Percentiles rank a stretch among this genome's conserved stretches.
These are phyloP conservation scores for Heterobasidion annosum DNA, from an alignment of 1,284 basidiomycete species.

Conservation along the genomic window DNA sequence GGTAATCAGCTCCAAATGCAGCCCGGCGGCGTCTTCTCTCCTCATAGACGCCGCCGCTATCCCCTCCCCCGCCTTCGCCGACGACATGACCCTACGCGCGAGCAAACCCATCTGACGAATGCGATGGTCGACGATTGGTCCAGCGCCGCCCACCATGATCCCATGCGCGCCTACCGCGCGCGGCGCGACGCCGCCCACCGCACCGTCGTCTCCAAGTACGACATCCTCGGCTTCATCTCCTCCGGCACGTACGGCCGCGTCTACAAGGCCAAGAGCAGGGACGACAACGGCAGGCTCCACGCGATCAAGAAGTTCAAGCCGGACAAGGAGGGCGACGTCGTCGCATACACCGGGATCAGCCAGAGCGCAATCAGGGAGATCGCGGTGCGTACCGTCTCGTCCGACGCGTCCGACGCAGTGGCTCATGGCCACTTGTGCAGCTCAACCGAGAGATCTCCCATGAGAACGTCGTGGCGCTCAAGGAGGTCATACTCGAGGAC, in stretches of 20 bases:
- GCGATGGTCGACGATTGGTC: conserved; percentile 12
- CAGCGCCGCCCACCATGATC: conserved; percentile 28
- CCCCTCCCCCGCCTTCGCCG: no score
- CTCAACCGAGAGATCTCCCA: conserved; percentile 92
- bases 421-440: conserved; percentile 27
- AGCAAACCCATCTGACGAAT: neutral
- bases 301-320: conserved; percentile 99
- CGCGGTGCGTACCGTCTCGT: conserved; percentile 47
- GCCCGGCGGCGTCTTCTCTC: no score
- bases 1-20: no score
- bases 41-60: no score
- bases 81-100: no score
- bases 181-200: conserved; percentile 65
- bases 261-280: conserved; percentile 87
- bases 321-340: conserved; percentile 92
- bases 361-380: conserved; percentile 97
- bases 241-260: conserved; percentile 97
- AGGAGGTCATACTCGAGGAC: conserved; percentile 95
- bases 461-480: conserved; percentile 85
- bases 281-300: conserved; percentile 61
- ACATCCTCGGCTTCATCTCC: conserved; percentile 94
- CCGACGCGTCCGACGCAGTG: neutral
- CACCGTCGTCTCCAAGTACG: conserved; percentile 75
- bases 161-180: conserved; percentile 80
- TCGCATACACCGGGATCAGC: conserved; percentile 94